A percentile compares a stretch with the other conserved stretches of the same genome.
These are phyloP conservation scores for Plasmodium relictum DNA, from an alignment of 169 alveolate species.

Conservation along the genomic window DNA sequence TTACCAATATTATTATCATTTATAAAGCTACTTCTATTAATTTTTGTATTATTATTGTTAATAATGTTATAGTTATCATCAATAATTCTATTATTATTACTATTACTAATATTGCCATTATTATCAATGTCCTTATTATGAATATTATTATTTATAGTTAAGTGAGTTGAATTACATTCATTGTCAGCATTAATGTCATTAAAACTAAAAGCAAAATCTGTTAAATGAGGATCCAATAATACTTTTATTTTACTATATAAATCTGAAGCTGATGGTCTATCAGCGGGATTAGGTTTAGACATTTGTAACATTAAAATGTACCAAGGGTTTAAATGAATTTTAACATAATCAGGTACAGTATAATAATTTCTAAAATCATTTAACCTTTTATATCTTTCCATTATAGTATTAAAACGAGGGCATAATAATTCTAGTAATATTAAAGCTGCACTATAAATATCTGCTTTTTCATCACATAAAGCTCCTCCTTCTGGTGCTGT, in stretches of 20 bases:
- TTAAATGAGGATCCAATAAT: conserved; percentile 71
- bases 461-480: conserved; percentile 93
- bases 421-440: conserved; percentile 90
- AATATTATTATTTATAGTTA: neutral
- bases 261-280: conserved; percentile 90
- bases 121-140: no score
- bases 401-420: conserved; percentile 91
- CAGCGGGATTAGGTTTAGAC: conserved; percentile 90
- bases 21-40: no score
- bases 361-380: conserved; percentile 86
- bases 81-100: no score
- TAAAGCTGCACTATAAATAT: conserved; percentile 91
- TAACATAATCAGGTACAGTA: conserved; percentile 88
- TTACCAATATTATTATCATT: no score
- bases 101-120: no score
- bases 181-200: conserved; percentile 49
- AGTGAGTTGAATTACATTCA: neutral
- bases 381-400: conserved; percentile 90
- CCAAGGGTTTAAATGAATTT: conserved; percentile 86
- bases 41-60: no score
- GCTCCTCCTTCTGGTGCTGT: conserved; percentile 95
- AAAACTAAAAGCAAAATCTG: conserved; percentile 74
- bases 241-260: conserved; percentile 82
- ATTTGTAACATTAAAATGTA: conserved; percentile 86
- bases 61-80: no score